Evolutionary conservation across 352 stramenopile genomes (phyloP).

Genomic region (Pythium biforme): DNA sequence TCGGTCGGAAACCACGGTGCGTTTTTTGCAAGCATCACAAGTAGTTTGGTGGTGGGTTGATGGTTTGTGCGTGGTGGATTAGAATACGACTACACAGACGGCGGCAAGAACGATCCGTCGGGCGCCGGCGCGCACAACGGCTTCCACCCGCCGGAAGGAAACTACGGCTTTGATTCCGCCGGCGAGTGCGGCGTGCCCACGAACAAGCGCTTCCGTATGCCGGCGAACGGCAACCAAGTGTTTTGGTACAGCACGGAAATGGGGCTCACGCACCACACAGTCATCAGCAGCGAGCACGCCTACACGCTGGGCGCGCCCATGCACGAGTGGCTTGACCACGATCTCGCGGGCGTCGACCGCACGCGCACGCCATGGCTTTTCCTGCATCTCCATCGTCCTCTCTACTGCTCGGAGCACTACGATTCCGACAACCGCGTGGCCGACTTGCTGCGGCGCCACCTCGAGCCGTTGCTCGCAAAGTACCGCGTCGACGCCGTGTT

Average conservation of each 20-base stretch:
- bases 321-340: conserved; percentile 28
- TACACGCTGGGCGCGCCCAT: conserved; percentile 24
- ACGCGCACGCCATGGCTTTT: conserved; percentile 29
- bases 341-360: conserved; percentile 28
- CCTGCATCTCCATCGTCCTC: conserved; percentile 27
- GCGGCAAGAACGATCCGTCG: conserved; percentile 22
- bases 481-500: conserved; percentile 32
- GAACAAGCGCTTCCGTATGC: conserved; percentile 53
- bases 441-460: conserved; percentile 15
- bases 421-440: conserved; percentile 13
- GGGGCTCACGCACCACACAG: conserved; percentile 24
- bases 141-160: conserved; percentile 22
- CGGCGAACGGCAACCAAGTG: conserved; percentile 26
- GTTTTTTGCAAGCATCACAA: not conserved
- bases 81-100: conserved; percentile 23
- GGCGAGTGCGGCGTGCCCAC: conserved; percentile 75
- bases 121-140: conserved; percentile 19
- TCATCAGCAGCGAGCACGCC: conserved; percentile 32
- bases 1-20: conserved; percentile 31
- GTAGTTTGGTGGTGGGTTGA: no score
- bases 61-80: no score
- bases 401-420: conserved; percentile 27
- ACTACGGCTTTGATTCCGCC: conserved; percentile 26
- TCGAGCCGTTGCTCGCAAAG: conserved; percentile 27
- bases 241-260: conserved; percentile 33